Base-by-base conservation (phyloP, 2,329 filamentous ascomycete species). In the Blastomyces emzantsi region DNA sequence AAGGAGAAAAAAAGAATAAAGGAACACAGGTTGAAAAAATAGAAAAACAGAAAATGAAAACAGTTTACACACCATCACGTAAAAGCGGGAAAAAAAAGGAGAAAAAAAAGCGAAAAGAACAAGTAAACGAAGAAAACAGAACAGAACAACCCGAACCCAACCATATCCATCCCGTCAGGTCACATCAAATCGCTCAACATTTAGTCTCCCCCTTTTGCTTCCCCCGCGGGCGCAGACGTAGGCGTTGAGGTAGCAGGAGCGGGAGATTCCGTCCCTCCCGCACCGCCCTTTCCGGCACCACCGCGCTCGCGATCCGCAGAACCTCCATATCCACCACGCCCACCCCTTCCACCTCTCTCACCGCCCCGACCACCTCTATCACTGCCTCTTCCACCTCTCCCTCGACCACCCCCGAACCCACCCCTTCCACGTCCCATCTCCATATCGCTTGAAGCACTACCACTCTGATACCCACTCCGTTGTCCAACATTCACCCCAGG, bases 381-480 rank as follows among this genome's bases (percentile, higher is more conserved):
- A 17, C 81, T 78, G 22, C 84, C 82, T 15, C 84, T 79, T 41
- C 79, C 80, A 19, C 85, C 85, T 57, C 85, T 77, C 66, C 83
- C 79, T 65, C 83, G 80, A 63, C 84, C 78, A 63, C 80, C 79
- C 63, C 81, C 87, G 72, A 87, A 88, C 63, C 78, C 78, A 67
- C 83, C 79, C 69, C 83, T 80, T 62, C 84, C 82, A 65, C 85
- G 82, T 65, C 90, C 88, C 67, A 82, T 81, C 71, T 92, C 90
- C 69, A 88, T 90, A 72, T 88, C 87, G 65, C 87, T 92, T 64
- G 66, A 65, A 15, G 90, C 90, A 62, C 87, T 90, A 63, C 89
- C 90, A 72, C 91, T 95, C 69, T 90, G 87, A 79, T 96, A 96
- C 65, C 90, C 91, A 69, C 88, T 89, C 64, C 84, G 83, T 67